Evolutionary conservation across 2,329 filamentous ascomycete species (phyloP).

Genomic region (Lecanoromycetidae sp.): DNA sequence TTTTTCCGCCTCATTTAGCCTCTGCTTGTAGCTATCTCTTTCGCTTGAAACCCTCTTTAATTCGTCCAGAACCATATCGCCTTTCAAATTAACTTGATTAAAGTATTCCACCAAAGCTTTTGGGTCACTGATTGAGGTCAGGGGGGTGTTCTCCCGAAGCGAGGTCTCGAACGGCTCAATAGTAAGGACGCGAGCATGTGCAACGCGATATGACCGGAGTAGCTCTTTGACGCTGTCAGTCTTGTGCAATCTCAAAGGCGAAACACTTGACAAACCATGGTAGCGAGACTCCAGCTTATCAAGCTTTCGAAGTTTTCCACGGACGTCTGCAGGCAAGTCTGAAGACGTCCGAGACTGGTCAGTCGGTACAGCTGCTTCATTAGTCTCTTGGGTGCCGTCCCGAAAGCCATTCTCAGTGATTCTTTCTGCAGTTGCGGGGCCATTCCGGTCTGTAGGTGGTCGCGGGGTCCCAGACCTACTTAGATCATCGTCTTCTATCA

Average conservation of each 20-base stretch:
- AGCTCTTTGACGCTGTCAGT: conserved; percentile 49
- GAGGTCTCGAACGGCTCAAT: conserved; percentile 91
- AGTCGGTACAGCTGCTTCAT: conserved; percentile 1
- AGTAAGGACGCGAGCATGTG: conserved; percentile 70
- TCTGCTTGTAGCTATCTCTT: conserved; percentile 67
- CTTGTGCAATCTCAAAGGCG: not conserved
- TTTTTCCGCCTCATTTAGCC: conserved; percentile 56
- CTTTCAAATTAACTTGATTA: conserved; percentile 70
- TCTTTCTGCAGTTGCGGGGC: conserved; percentile 20
- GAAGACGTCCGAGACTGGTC: conserved; percentile 7
- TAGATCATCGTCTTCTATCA: conserved; percentile 71
- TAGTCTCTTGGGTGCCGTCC: not conserved
- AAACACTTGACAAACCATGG: conserved; percentile 45
- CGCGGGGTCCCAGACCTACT: conserved; percentile 51
- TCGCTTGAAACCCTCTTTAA: conserved; percentile 76
- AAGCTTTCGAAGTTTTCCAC: conserved; percentile 65
- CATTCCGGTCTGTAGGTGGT: conserved; percentile 31
- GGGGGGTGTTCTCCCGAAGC: conserved; percentile 80
- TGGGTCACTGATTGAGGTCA: conserved; percentile 79
- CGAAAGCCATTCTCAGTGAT: conserved; percentile 7
- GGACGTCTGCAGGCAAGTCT: conserved; percentile 63
- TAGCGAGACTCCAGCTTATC: conserved; percentile 84
- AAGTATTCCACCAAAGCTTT: conserved; percentile 79
- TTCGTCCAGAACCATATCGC: conserved; percentile 89
- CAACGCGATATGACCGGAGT: conserved; percentile 79